phyloP scores from a whole-genome alignment of 2,329 filamentous ascomycete species.

The Penicillium sp. region DNA sequence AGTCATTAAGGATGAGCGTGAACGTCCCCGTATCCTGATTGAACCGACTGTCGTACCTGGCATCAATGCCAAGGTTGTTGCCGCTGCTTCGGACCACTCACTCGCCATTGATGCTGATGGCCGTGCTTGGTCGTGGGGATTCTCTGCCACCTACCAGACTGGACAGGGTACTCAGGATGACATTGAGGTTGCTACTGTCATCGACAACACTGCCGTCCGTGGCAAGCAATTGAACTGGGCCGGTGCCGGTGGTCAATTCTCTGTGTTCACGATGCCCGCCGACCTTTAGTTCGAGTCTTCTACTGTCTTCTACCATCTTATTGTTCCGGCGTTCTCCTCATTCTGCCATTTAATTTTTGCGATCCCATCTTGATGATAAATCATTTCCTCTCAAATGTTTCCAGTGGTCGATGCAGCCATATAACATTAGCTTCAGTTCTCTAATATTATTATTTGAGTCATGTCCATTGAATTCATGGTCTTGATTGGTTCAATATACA shows the following conservation, averaged over 20 bases:
- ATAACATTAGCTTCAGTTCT: background rate
- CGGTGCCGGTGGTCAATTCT: conserved; percentile 83
- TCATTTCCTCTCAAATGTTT: background rate
- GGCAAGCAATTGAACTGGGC: conserved; percentile 73
- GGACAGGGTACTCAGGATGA: conserved; percentile 78
- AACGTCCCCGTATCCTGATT: conserved; percentile 69
- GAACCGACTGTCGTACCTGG: conserved; percentile 63
- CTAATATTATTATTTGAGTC: background rate
- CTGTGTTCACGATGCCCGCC: conserved; percentile 39
- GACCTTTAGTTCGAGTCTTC: background rate
- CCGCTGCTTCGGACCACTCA: conserved; percentile 70
- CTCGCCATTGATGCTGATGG: conserved; percentile 70
- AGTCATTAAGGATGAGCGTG: conserved; percentile 64
- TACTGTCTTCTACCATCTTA: background rate
- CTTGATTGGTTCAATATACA: background rate
- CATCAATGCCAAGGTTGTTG: conserved; percentile 58
- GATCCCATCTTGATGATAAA: background rate
- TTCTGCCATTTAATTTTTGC: background rate
- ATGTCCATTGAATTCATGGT: background rate
- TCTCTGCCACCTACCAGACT: conserved; percentile 77
- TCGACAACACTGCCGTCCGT: conserved; percentile 81
- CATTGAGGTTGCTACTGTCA: conserved; percentile 71
- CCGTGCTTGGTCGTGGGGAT: conserved; percentile 76
- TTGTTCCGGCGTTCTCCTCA: background rate
- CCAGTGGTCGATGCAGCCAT: background rate